Evolutionary conservation across 805 yeast species (phyloP), one percentile per base, ranked within the genome.

Genomic region (Torulaspora indica): DNA sequence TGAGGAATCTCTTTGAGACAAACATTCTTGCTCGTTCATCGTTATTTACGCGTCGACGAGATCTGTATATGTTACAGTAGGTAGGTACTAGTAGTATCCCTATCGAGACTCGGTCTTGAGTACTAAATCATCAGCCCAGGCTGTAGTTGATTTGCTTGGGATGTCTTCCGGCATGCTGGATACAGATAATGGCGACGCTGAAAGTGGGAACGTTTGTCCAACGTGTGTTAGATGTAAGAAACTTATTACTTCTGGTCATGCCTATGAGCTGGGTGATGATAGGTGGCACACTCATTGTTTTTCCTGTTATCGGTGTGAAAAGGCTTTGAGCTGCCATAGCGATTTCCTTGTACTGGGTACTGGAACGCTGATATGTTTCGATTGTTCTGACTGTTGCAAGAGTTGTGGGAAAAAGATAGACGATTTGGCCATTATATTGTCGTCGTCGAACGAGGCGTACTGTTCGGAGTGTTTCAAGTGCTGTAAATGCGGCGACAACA

Each of bases 271-370:
- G 39, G 96, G 96, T 18, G 95, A 85, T 22, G 91, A 88, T 60
- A 78, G 96, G 52, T 93, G 98, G 98, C 98, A 93, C 64, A 84
- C 88, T 45, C 77, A 84, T 50, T 93, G 98, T 67, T 93, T 93
- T 67, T 75, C 80, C 37, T 93, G 98, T 66, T 84, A 95, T 43
- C 83, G 83, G 54, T 93, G 98, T 65, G 72, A 76, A 29, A 75
- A 78, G 54, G 76, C 81, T 29, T 69, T 93, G 43, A 95, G 95
- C 20, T 85, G 95, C 50, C 84, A 88, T 57, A 82, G 95, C 18
- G 90, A 90, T 64, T 87, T 93, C 64, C 70, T 93, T 41, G 97
- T 91, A 1, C 71, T 93, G 37, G 98, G 97, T 2, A 88, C 93
- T 46, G 98, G 98, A 23, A 82, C 85, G 39, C 70, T 93, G 46